A percentile compares a stretch with the other conserved stretches of the same genome.
These are phyloP conservation scores for Dioscorea cayenensis DNA, from an alignment of 116 monocot species.

Conservation along the genomic window DNA sequence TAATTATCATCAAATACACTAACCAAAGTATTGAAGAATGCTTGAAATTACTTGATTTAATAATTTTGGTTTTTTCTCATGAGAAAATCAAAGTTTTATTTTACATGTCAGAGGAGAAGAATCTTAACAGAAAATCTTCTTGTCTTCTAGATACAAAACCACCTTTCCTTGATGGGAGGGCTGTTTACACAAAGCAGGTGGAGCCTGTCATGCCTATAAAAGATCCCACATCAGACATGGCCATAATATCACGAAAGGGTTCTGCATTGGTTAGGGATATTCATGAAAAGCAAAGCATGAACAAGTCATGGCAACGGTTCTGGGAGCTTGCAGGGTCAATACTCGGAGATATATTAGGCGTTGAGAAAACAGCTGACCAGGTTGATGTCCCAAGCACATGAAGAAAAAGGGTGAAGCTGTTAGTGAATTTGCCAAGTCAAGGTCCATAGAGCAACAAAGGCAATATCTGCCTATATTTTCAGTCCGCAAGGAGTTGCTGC, in stretches of 20 bases:
- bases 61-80: too few species aligned
- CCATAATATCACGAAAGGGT: constrained; percentile 90
- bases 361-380: constrained; percentile 91
- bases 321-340: constrained; percentile 99
- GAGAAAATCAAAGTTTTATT: too few species aligned
- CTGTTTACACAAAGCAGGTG: constrained; percentile 87
- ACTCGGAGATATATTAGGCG: constrained; percentile 88
- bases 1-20: too few species aligned
- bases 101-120: too few species aligned
- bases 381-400: constrained; percentile 44
- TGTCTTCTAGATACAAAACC: constrained; percentile 21
- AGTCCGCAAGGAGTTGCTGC: constrained; percentile 79
- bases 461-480: too few species aligned
- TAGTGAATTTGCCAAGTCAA: constrained; percentile 92
- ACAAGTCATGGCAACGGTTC: constrained; percentile 92
- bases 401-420: constrained; percentile 85
- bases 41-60: too few species aligned
- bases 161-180: constrained; percentile 92
- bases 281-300: constrained; percentile 95
- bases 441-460: constrained; percentile 72
- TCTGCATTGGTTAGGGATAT: constrained; percentile 88
- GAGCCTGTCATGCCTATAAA: constrained; percentile 95
- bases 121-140: too few species aligned
- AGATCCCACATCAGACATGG: constrained; percentile 98
- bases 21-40: too few species aligned